These are phyloP conservation scores for Picochlorum sp. DNA, from an alignment of 139 green algal genomes.

Conservation along the genomic window DNA sequence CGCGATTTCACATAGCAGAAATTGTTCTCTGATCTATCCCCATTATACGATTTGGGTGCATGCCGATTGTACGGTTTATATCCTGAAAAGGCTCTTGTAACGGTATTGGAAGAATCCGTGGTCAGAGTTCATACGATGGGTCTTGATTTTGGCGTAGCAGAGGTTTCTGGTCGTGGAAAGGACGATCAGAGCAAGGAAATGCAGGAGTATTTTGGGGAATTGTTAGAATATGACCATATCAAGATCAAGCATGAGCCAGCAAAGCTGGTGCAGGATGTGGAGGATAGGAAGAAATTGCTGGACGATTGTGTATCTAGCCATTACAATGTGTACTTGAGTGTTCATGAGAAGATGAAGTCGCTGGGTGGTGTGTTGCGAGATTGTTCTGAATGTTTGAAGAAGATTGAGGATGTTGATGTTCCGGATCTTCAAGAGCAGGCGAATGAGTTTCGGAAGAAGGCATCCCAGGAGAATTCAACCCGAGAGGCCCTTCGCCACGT, in stretches of 20 bases:
- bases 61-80: too few species aligned
- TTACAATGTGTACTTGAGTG: constrained; percentile 58
- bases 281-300: constrained; percentile 61
- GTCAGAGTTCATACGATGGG: too few species aligned
- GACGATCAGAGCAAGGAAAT: not conserved
- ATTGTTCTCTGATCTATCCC: too few species aligned
- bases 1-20: too few species aligned
- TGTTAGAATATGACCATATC: constrained; percentile 81
- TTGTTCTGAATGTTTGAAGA: constrained; percentile 15
- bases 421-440: constrained; percentile 50
- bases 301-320: constrained; percentile 53
- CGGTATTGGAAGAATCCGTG: too few species aligned
- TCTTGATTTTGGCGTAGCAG: too few species aligned
- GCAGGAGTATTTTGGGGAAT: constrained; percentile 79
- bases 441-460: constrained; percentile 49
- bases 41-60: too few species aligned
- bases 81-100: too few species aligned
- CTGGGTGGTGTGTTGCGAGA: constrained; percentile 34
- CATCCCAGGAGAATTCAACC: constrained; percentile 34
- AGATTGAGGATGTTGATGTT: constrained; percentile 31
- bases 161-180: too few species aligned
- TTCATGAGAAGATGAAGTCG: constrained; percentile 28
- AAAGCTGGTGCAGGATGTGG: constrained; percentile 71
- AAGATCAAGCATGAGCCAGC: constrained; percentile 85
- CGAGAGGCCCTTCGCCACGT: constrained; percentile 62